Evolutionary conservation across 2,329 filamentous ascomycete genomes (phyloP), one percentile per base, ranked within the genome.

Genomic region (Rutstroemia sp.): DNA sequence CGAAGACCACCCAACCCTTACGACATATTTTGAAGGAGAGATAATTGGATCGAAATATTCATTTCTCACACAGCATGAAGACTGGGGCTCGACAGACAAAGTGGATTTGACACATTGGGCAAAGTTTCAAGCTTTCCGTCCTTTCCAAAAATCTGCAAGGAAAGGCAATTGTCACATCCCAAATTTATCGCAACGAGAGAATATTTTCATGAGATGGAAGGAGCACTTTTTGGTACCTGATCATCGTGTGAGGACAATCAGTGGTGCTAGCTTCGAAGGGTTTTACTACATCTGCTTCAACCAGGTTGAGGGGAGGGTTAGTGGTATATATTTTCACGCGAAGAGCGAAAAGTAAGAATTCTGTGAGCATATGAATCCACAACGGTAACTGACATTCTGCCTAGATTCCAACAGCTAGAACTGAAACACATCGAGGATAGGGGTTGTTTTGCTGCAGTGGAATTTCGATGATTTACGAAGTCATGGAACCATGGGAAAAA

Each of bases 201-300:
- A 95, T 70, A 86, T 99, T 34, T 99, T 96, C 68, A 99, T 99
- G 94, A 84, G 94, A 59, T 99, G 94, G 94, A 99, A 99, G 73
- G 94, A 99, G 69, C 91, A 95, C 67, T 99, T 99, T 67, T 77
- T 99, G 0, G 94, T 99, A 0, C 94, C 94, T 1, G 92, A 99
- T 67, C 94, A 99, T 70, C 83, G 89, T 16, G 91, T 97, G 19
- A 82, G 87, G 59, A 95, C 89, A 10, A 96, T 99, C 60, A 88
- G 84, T 37, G 94, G 94, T 17, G 94, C 94, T 7, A 97, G 92
- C 68, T 99, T 97, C 59, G 94, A 99, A 69, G 94, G 94, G 0
- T 99, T 99, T 70, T 99, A 97, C 71, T 99, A 99, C 69, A 97
- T 99, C 63, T 96, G 92, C 75, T 97, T 97, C 76, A 96, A 97